Conservation (phyloP, 75 land plant species). For the Cunninghamia lanceolata region DNA sequence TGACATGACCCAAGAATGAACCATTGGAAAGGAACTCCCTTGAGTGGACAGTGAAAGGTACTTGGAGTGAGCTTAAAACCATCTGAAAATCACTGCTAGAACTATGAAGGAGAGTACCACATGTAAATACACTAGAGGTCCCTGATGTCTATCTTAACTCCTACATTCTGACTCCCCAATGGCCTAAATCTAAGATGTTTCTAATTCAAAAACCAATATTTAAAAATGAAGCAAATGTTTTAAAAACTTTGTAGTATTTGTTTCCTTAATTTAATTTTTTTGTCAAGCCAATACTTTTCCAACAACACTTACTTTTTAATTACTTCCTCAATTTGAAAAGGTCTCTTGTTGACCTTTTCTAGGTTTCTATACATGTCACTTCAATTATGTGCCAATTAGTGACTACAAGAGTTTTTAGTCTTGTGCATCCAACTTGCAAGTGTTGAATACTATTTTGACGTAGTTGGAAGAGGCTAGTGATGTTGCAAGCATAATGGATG, state of each 20-base stretch:
- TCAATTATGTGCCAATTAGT: conserved; percentile 2
- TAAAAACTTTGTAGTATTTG: conserved; percentile 50
- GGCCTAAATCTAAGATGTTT: conserved; percentile 31
- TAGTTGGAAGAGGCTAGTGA: conserved; percentile 64
- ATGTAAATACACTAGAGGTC: no score
- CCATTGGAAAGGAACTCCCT: no score
- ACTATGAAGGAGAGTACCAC: no score
- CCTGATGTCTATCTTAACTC: no score
- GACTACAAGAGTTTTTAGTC: conserved; percentile 51
- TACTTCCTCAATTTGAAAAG: neutral
- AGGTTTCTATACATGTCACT: neutral
- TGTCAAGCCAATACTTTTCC: neutral
- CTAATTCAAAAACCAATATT: conserved; percentile 52
- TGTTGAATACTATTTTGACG: conserved; percentile 45
- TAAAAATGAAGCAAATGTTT: conserved; percentile 37
- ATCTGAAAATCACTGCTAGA: no score
- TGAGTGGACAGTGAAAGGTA: no score
- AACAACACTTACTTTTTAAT: neutral
- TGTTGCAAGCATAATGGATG: conserved; percentile 69
- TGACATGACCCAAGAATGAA: no score
- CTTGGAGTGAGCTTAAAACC: no score
- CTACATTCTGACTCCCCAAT: no score
- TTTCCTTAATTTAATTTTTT: conserved; percentile 9
- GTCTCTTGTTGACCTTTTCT: neutral
- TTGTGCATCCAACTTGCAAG: conserved; percentile 21